Evolutionary conservation across 2,329 filamentous ascomycete genomes (phyloP), one percentile per base, ranked within the genome.

Genomic region (Trichoderma simmonsii): DNA sequence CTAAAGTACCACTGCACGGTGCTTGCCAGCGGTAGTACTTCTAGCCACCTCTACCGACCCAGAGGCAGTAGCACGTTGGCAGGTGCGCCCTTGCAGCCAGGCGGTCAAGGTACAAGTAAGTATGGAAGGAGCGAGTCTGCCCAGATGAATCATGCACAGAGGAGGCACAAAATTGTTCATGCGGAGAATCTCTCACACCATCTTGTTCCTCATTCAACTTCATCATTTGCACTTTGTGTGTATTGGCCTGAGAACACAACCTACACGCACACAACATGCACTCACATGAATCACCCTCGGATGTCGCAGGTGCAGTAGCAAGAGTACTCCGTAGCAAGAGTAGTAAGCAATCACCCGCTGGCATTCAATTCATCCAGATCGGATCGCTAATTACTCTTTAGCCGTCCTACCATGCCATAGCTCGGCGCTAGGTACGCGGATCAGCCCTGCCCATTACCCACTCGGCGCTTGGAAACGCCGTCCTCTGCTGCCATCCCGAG

Each of bases 371-470:
- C n/a, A 21, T 21, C 34, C 48, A 56, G 64, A 67, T 67, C 66
- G 12, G 54, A 68, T 68, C 54, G 54, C 34, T 60, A 8, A 67
- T 24, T 21, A 43, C 34, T 28, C 15, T 48, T 48, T 32, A 28
- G 60, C 60, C 60, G 60, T 30, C 39, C 18, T 32, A 5, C 34
- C 24, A 28, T 56, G 34, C 34, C 14, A 36, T 36, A 32, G 64
- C 51, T 30, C 64, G 39, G 15, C 67, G 36, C 56, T 62, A 70
- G 67, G 61, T 70, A 54, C 57, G 57, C 67, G 67, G 48, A 70
- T 54, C 57, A 61, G 67, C 57, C 56, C 66, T 57, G 56, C 26
- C 66, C 56, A 26, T 51, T 69, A 28, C 66, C 34, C 43, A 21
- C 66, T 61, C 56, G 4, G 39, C 26, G 56, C 56, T 69, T 34